A percentile compares a stretch with the other conserved stretches of the same genome.
Evolutionary conservation across 2,329 filamentous ascomycete genomes (phyloP).

Genomic region (Claviceps sp.): DNA sequence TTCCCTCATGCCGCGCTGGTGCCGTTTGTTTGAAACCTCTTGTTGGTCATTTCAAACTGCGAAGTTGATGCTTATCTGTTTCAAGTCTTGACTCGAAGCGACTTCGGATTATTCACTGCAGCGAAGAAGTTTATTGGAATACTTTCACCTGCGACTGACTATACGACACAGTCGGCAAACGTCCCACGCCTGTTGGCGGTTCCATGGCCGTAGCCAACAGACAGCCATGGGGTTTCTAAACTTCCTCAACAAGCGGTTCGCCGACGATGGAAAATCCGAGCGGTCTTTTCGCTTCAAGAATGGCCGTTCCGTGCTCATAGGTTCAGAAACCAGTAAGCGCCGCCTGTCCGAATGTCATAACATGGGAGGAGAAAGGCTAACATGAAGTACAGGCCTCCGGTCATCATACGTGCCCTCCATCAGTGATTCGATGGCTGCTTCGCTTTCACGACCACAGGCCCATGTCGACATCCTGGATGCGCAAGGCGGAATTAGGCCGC

Average conservation of each 20-base stretch:
- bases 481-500: conserved; percentile 24
- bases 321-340: conserved; percentile 1
- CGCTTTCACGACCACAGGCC: neutral
- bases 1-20: neutral
- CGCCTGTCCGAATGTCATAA: neutral
- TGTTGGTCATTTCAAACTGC: neutral
- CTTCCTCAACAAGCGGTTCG: conserved; percentile 3
- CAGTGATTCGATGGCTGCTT: neutral
- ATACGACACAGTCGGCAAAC: too few relatives aligned
- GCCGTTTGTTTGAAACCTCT: neutral
- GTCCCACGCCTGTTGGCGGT: neutral
- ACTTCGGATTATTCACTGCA: neutral
- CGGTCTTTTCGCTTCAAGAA: conserved; percentile 1
- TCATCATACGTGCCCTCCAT: neutral
- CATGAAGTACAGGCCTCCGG: neutral
- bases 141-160: neutral
- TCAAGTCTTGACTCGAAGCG: neutral
- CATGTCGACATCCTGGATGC: conserved; percentile 15
- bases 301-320: neutral
- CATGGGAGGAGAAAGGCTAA: neutral
- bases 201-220: neutral
- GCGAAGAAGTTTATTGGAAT: neutral
- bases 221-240: conserved; percentile 4
- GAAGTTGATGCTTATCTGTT: neutral
- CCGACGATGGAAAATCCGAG: neutral